phyloP scores from a whole-genome alignment of 2,329 filamentous ascomycete genomes.

The Cytospora mali region DNA sequence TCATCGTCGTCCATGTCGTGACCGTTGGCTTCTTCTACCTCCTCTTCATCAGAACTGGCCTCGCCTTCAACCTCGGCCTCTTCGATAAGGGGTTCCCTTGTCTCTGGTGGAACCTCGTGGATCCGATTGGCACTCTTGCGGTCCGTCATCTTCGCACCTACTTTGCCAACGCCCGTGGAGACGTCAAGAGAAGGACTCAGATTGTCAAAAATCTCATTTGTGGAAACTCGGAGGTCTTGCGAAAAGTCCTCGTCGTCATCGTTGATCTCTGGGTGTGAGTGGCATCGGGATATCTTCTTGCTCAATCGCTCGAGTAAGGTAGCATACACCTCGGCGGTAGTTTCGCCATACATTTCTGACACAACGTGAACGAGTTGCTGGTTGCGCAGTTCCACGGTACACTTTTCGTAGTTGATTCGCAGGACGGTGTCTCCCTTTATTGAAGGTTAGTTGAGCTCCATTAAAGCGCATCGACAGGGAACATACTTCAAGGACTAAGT shows the following conservation, averaged over 20 bases:
- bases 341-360: conserved; percentile 68
- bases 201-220: conserved; percentile 58
- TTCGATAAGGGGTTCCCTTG: conserved; percentile 30
- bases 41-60: conserved; percentile 43
- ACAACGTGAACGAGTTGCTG: conserved; percentile 74
- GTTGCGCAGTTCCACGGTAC: conserved; percentile 80
- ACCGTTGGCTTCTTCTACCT: conserved; percentile 35
- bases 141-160: conserved; percentile 50
- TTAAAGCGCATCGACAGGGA: not conserved
- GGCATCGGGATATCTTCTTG: conserved; percentile 68
- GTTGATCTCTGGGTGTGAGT: conserved; percentile 56
- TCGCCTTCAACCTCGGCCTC: conserved; percentile 37
- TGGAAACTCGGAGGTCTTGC: conserved; percentile 48
- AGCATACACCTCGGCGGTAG: conserved; percentile 77
- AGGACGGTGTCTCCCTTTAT: conserved; percentile 61
- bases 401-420: conserved; percentile 83
- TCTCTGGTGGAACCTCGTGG: conserved; percentile 33
- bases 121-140: conserved; percentile 53
- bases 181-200: conserved; percentile 57
- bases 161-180: conserved; percentile 60
- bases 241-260: conserved; percentile 41
- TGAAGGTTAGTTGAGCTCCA: conserved; percentile 14
- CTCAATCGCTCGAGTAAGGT: conserved; percentile 73
- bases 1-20: conserved; percentile 42
- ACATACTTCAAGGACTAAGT: conserved; percentile 51